These are phyloP conservation scores for Forsythia suspensa DNA, from an alignment of 257 asterid genomes.

Conservation along the genomic window DNA sequence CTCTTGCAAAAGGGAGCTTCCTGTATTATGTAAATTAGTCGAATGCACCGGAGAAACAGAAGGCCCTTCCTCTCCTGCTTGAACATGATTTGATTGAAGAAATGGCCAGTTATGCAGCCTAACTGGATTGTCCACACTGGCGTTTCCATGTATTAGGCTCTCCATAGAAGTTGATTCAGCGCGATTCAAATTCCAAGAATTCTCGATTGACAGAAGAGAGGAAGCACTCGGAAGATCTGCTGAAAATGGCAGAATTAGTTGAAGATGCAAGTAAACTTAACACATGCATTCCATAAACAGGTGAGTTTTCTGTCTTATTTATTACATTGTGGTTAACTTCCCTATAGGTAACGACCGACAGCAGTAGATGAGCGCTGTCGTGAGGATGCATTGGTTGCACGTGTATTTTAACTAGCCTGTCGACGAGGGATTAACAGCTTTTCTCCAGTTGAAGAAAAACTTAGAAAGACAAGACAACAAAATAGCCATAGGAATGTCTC, in stretches of 20 bases:
- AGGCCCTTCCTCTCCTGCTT: constrained; percentile 18
- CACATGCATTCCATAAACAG: background rate
- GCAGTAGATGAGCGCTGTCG: background rate
- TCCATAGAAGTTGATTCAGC: constrained; percentile 27
- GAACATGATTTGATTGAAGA: constrained; percentile 18
- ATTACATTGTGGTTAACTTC: no score
- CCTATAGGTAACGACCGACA: no score
- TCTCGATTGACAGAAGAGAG: constrained; percentile 60
- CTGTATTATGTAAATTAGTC: constrained; percentile 17
- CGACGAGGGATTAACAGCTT: no score
- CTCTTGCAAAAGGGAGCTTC: constrained; percentile 32
- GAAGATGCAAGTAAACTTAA: constrained; percentile 25
- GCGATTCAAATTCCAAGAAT: constrained; percentile 37
- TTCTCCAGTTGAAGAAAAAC: no score
- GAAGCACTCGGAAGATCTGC: constrained; percentile 39
- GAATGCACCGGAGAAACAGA: constrained; percentile 18
- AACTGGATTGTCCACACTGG: constrained; percentile 2
- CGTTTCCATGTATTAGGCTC: constrained; percentile 22
- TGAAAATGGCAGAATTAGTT: constrained; percentile 8
- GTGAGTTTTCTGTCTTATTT: no score
- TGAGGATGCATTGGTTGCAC: no score
- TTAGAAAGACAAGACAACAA: no score
- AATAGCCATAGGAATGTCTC: no score
- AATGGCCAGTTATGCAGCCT: constrained; percentile 15
- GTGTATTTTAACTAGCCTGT: no score